Conservation (phyloP, 2,329 filamentous ascomycete species). For the Chalara sp. region DNA sequence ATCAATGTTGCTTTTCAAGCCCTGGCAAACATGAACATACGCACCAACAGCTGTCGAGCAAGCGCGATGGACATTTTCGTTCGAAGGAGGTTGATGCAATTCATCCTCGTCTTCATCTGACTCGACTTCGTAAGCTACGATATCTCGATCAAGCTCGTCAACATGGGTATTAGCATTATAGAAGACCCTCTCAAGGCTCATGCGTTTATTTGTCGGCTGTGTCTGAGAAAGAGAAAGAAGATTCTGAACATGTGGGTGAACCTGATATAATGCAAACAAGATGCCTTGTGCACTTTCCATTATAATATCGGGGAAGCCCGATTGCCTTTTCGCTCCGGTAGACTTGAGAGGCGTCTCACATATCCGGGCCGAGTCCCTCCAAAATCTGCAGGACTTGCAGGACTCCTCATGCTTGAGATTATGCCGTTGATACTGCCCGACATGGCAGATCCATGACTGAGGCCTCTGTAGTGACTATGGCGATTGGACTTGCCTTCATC, state of each 20-base stretch:
- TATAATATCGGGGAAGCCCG: slow-evolving; percentile 52
- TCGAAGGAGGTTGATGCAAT: slow-evolving; percentile 39
- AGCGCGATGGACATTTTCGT: slow-evolving; percentile 57
- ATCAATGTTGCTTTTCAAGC: slow-evolving; percentile 55
- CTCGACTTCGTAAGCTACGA: slow-evolving; percentile 51
- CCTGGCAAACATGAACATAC: slow-evolving; percentile 58
- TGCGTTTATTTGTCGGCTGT: slow-evolving; percentile 47
- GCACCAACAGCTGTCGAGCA: slow-evolving; percentile 57
- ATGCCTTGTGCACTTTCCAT: slow-evolving; percentile 61
- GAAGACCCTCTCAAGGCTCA: slow-evolving; percentile 59
- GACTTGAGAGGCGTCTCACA: slow-evolving; percentile 54
- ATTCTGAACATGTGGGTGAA: slow-evolving; percentile 62
- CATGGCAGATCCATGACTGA: slow-evolving; percentile 65
- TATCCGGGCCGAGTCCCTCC: slow-evolving; percentile 52
- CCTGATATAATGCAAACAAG: slow-evolving; percentile 60
- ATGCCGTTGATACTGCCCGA: slow-evolving; percentile 32
- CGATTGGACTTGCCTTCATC: slow-evolving; percentile 57
- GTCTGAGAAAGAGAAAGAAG: slow-evolving; percentile 56
- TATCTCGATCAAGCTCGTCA: slow-evolving; percentile 57
- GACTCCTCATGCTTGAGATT: slow-evolving; percentile 33
- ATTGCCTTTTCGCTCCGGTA: slow-evolving; percentile 56
- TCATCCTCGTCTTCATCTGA: slow-evolving; percentile 42
- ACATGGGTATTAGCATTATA: slow-evolving; percentile 63
- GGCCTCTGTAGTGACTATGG: slow-evolving; percentile 59
- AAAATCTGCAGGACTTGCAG: slow-evolving; percentile 53